Evolutionary conservation across 176 grass and related monocot species (phyloP).

Genomic region (Triticum turgidum): DNA sequence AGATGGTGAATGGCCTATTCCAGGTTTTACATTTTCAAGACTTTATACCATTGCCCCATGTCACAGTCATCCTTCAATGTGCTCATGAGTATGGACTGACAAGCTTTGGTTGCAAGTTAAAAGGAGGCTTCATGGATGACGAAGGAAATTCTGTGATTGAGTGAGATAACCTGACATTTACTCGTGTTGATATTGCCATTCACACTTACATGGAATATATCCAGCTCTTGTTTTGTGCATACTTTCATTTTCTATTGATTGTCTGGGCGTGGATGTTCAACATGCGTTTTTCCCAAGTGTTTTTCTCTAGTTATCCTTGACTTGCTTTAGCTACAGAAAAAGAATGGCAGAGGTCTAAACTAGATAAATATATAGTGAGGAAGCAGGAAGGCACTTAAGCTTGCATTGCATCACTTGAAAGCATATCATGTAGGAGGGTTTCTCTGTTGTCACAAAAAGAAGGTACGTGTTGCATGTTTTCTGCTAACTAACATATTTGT

Average conservation of each 20-base stretch:
- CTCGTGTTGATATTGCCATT: constrained; percentile 60
- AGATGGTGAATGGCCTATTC: constrained; percentile 18
- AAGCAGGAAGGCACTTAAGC: constrained; percentile 48
- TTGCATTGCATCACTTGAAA: constrained; percentile 56
- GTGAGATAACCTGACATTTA: constrained; percentile 61
- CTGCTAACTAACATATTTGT: constrained; percentile 4
- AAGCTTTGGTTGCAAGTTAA: constrained; percentile 64
- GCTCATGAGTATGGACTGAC: constrained; percentile 55
- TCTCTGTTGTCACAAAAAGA: constrained; percentile 49
- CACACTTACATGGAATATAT: constrained; percentile 55
- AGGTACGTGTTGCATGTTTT: constrained; percentile 41
- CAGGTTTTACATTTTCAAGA: constrained; percentile 67
- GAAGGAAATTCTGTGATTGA: constrained; percentile 56
- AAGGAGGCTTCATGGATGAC: constrained; percentile 41
- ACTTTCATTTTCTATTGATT: constrained; percentile 20
- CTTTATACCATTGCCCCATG: constrained; percentile 41
- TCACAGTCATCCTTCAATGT: constrained; percentile 44
- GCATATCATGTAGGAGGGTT: constrained; percentile 43
- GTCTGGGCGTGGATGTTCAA: background rate
- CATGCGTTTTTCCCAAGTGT: background rate
- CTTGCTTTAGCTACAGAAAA: constrained; percentile 17
- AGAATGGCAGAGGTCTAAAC: constrained; percentile 33
- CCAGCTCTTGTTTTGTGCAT: constrained; percentile 33
- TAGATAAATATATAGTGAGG: constrained; percentile 46
- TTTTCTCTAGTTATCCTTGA: constrained; percentile 33